These are phyloP conservation scores for Cardiospermum halicacabum DNA, from an alignment of 345 rosid species.

Conservation along the genomic window DNA sequence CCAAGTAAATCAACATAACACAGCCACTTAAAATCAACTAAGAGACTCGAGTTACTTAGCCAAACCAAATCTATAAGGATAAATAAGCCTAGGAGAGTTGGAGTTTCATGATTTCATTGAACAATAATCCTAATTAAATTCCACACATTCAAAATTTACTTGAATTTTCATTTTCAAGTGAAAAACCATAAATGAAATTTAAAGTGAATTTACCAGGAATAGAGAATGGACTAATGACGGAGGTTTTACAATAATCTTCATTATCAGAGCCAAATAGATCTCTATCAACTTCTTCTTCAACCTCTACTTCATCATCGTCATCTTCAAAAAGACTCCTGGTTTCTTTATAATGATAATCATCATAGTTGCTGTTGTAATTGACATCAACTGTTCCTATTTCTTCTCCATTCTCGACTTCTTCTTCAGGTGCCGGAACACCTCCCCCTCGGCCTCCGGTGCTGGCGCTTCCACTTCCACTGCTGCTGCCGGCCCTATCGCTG, in stretches of 20 bases:
- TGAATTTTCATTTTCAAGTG: no score
- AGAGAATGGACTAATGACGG: conserved; percentile 49
- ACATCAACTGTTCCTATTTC: conserved; percentile 25
- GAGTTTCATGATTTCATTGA: background rate
- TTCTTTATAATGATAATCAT: conserved; percentile 5
- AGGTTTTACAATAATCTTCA: conserved; percentile 79
- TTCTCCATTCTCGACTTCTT: conserved; percentile 42
- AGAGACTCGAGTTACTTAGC: no score
- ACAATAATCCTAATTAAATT: background rate
- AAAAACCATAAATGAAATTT: background rate
- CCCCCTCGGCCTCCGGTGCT: conserved; percentile 48
- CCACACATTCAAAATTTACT: background rate
- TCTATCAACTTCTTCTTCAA: conserved; percentile 33
- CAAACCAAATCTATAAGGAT: no score
- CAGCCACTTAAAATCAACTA: background rate
- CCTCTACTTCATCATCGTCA: conserved; percentile 24
- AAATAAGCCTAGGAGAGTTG: background rate
- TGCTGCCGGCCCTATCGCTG: conserved; percentile 21
- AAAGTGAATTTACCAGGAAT: conserved; percentile 57
- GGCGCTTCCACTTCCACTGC: conserved; percentile 30
- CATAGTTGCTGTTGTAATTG: conserved; percentile 10
- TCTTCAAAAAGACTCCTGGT: conserved; percentile 12
- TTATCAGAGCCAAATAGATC: conserved; percentile 94
- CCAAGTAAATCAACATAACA: background rate
- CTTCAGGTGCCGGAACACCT: conserved; percentile 35